Percentiles rank a stretch among this genome's conserved stretches.
Conservation (phyloP, 345 rosid species). For the Bretschneidera sinensis region DNA sequence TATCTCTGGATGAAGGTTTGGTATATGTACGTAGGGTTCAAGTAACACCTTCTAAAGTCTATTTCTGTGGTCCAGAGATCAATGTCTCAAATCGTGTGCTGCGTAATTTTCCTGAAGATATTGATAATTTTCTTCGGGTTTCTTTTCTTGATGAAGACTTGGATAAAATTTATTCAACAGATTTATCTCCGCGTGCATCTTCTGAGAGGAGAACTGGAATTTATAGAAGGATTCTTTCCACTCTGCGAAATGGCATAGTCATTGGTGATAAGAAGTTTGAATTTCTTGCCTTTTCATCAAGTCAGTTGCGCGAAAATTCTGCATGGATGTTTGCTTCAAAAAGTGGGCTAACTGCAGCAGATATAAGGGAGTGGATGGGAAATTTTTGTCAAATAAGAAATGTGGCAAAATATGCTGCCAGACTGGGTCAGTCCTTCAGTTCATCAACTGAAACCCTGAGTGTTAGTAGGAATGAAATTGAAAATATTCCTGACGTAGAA, state of each 20-base stretch:
- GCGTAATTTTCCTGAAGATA: slow-evolving; percentile 30
- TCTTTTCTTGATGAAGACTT: slow-evolving; percentile 40
- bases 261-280: slow-evolving; percentile 47
- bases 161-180: slow-evolving; percentile 45
- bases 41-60: slow-evolving; percentile 47
- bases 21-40: slow-evolving; percentile 38
- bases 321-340: slow-evolving; percentile 66
- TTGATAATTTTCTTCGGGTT: slow-evolving; percentile 39
- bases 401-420: slow-evolving; percentile 49
- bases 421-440: slow-evolving; percentile 40
- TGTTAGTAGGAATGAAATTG: slow-evolving; percentile 31
- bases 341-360: slow-evolving; percentile 30
- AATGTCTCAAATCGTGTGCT: slow-evolving; percentile 48
- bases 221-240: slow-evolving; percentile 37
- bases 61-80: slow-evolving; percentile 50
- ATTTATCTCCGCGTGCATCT: slow-evolving; percentile 52
- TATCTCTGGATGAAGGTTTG: slow-evolving; percentile 39
- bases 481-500: slow-evolving; percentile 47
- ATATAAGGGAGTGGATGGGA: slow-evolving; percentile 39
- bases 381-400: slow-evolving; percentile 33
- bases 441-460: slow-evolving; percentile 45
- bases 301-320: slow-evolving; percentile 48
- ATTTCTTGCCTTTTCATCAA: slow-evolving; percentile 55
- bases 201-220: slow-evolving; percentile 23
- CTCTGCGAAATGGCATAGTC: slow-evolving; percentile 40